Evolutionary conservation across 202 grass and related monocot genomes (phyloP), one percentile per base, ranked within the genome.

Genomic region (Sporobolus alterniflorus): DNA sequence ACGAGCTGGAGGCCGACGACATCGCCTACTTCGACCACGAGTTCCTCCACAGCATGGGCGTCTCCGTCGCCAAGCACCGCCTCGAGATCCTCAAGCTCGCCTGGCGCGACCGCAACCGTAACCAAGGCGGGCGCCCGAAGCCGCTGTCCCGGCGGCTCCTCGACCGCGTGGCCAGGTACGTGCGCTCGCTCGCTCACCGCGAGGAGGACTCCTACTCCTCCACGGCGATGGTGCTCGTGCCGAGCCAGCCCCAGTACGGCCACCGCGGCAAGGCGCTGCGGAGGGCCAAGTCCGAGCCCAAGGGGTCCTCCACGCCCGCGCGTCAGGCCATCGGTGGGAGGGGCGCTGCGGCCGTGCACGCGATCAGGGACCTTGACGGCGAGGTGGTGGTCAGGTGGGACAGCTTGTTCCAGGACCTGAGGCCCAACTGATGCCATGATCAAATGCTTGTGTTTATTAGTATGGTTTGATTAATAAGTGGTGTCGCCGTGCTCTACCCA

Each of bases 11-110:
- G 79, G 88, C 78, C 64, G 92, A 88, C 72, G 95, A 98, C 81
- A 82, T 88, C 41, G 64, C 76, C 18, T 88, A 91, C 86, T 76
- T 98, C 67, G 83, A 95, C 84, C 95, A 98, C 78, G 95, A 93
- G 41, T 84, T 98, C 88, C 95, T 98, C 66, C 92, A 76, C 65
- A 93, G 92, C 88, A 98, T 98, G 95, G 95, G 95, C 67, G 81
- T 98, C 79, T 86, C 90, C 66, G 59, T 98, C 50, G 95, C 95
- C 74, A 98, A 95, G 85, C 95, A 98, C 88, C 85, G 95, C 50
- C 88, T 95, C 52, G 92, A 98, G 84, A 98, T 95, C 73, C 95
- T 98, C 64, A 94, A 91, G 72, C 88, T 95, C 43, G 87, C 86
- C 12, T 71, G 83, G 50, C 73, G 60, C 32, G 21, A 69, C 55